Percentiles rank a stretch among this genome's conserved stretches.
Evolutionary conservation across 2,329 filamentous ascomycete species (phyloP).

Genomic region (Colletotrichum somersetense): DNA sequence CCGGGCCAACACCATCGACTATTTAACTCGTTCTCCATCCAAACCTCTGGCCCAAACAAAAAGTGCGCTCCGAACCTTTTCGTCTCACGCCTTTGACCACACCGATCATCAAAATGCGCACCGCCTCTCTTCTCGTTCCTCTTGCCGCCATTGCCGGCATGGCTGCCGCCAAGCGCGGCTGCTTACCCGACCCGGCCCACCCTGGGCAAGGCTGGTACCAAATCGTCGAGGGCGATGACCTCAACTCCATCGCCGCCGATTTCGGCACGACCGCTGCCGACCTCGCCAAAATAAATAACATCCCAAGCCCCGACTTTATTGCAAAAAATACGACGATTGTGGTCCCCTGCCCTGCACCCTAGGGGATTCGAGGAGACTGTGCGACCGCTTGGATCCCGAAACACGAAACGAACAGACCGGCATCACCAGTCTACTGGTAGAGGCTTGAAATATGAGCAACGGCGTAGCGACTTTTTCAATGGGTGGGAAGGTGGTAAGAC

Average conservation of each 20-base stretch:
- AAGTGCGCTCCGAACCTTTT: not conserved
- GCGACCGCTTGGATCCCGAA: not conserved
- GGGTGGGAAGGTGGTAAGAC: too few relatives aligned
- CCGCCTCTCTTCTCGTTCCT: not conserved
- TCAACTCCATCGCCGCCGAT: conserved; percentile 2
- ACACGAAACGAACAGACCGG: not conserved
- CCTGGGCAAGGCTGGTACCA: conserved; percentile 15
- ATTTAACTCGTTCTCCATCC: not conserved
- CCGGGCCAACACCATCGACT: not conserved
- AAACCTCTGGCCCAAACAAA: not conserved
- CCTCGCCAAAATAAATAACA: not conserved
- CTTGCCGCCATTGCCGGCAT: conserved; percentile 9
- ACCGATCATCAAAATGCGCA: not conserved
- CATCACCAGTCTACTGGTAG: not conserved
- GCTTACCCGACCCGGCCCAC: not conserved
- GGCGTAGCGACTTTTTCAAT: not conserved
- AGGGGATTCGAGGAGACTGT: not conserved
- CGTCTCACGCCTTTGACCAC: too few relatives aligned
- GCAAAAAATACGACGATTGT: not conserved
- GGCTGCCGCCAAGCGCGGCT: conserved; percentile 2
- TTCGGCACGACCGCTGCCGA: not conserved
- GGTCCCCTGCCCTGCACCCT: conserved; percentile 2
- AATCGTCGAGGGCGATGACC: conserved; percentile 9
- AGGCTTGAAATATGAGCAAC: not conserved
- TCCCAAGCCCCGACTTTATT: not conserved